These are phyloP conservation scores for Penicillium canariense DNA, from an alignment of 495 filamentous ascomycete species.

Conservation along the genomic window DNA sequence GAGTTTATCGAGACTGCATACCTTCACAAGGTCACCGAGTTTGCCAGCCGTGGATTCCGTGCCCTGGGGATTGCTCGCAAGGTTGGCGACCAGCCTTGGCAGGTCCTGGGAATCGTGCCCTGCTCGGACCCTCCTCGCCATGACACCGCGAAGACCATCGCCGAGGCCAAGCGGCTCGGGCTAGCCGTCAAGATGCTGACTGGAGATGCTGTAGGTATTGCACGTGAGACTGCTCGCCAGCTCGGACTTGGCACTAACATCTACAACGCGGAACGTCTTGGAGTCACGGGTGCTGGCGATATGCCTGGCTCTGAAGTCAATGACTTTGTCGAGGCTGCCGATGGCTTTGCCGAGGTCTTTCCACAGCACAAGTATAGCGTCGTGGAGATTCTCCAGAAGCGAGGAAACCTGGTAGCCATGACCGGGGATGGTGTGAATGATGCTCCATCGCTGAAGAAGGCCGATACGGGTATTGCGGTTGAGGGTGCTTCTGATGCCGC, in stretches of 20 bases:
- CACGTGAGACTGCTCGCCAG: constrained; percentile 84
- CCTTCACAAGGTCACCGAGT: constrained; percentile 87
- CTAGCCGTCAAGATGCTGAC: constrained; percentile 96
- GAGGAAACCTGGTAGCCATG: constrained; percentile 95
- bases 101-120: constrained; percentile 92
- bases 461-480: constrained; percentile 83
- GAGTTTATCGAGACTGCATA: constrained; percentile 73
- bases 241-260: constrained; percentile 91
- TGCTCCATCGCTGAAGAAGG: constrained; percentile 93
- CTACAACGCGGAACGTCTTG: constrained; percentile 87
- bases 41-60: constrained; percentile 87
- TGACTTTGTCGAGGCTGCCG: constrained; percentile 91
- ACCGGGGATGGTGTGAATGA: constrained; percentile 98
- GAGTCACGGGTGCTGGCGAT: constrained; percentile 79
- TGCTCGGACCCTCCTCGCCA: constrained; percentile 89
- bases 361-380: constrained; percentile 97
- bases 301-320: constrained; percentile 91
- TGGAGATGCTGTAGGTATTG: constrained; percentile 91
- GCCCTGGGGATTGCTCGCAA: constrained; percentile 90
- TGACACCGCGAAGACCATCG: constrained; percentile 86
- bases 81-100: constrained; percentile 71
- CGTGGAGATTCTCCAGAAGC: constrained; percentile 91
- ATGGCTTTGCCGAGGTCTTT: constrained; percentile 94
- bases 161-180: constrained; percentile 83
- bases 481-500: constrained; percentile 92